Evolutionary conservation across 192 early-diverging fungal genomes (phyloP), one percentile per base, ranked within the genome.

Genomic region (Phlyctochytrium planicorne): DNA sequence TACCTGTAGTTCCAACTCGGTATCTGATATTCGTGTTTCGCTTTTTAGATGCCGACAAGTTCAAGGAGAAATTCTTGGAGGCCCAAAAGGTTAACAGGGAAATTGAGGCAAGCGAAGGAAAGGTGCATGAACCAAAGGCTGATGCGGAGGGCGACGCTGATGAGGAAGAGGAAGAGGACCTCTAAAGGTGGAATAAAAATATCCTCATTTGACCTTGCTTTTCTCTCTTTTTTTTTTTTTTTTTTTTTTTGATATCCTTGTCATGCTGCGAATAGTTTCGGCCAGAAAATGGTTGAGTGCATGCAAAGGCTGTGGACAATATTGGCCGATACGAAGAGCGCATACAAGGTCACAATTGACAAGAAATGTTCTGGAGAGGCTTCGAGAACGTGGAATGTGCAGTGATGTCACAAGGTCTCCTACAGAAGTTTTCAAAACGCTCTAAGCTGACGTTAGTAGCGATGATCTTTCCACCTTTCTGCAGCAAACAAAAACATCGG

Each of bases 21-120:
- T 35, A 35, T 30, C 31, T 3, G 1, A 2, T 17, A 30, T 23
- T 29, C n/a, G 34, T 60, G 3, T 16, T 32, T 25, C 59, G 34
- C 30, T 24, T 1, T 33, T n/a, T 40, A 86, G 83, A 95, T 67
- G 95, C 95, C 67, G 89, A 90, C 79, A 85, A 91, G 79, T 94
- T 93, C 89, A 96, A 96, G 84, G 89, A 83, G 32, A 83, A 87
- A 37, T 93, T 96, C 74, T 91, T 93, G 68, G 71, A 84, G 31
- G 85, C 80, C n/a, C 86, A 91, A 64, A 79, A 83, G 63, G 60
- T 67, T 37, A 85, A 90, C 74, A 56, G 68, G 17, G 73, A 70
- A 53, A 53, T 86, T 17, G 66, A 67, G 30, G 68, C 68, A 52
- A 77, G 47, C 25, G 73, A 67, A 30, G 34, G 37, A 10, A 62